Percentiles rank a stretch among this genome's conserved stretches.
Evolutionary conservation across 2,329 filamentous ascomycete genomes (phyloP).

Genomic region (Xenoacremonium recifei): DNA sequence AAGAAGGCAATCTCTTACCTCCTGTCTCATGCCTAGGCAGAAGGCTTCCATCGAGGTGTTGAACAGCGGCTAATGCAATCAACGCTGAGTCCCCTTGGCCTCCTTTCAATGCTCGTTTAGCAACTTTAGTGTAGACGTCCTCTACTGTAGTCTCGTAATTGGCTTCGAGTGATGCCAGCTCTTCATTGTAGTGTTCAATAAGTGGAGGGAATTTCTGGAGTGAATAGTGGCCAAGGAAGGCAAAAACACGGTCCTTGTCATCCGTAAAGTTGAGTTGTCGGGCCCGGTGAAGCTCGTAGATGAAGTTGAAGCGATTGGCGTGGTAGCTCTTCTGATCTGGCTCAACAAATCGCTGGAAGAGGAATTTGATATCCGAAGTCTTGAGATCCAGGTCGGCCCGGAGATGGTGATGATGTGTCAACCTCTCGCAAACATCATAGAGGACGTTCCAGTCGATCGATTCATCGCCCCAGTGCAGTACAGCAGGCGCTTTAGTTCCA

Average conservation of each 20-base stretch:
- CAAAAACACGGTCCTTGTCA: neutral
- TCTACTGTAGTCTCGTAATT: neutral
- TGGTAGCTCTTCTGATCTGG: neutral
- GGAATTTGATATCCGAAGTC: neutral
- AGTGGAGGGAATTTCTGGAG: neutral
- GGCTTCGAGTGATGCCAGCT: neutral
- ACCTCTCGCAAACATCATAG: neutral
- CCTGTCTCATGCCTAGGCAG: no score
- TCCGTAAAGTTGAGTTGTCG: neutral
- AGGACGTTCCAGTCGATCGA: neutral
- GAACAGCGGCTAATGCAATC: no score
- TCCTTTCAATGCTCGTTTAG: no score
- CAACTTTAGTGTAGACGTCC: neutral
- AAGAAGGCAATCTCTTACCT: no score
- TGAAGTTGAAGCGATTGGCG: conserved; percentile 1
- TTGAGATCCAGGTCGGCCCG: neutral
- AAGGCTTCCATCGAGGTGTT: no score
- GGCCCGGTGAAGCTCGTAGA: conserved; percentile 1
- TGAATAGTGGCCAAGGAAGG: neutral
- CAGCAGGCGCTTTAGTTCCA: neutral
- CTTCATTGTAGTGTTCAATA: neutral
- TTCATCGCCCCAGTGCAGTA: neutral
- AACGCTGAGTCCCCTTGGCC: no score
- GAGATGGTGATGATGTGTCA: neutral
- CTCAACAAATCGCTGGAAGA: neutral